Conservation (phyloP, 257 asterid genomes). For the Salvia hispanica region DNA sequence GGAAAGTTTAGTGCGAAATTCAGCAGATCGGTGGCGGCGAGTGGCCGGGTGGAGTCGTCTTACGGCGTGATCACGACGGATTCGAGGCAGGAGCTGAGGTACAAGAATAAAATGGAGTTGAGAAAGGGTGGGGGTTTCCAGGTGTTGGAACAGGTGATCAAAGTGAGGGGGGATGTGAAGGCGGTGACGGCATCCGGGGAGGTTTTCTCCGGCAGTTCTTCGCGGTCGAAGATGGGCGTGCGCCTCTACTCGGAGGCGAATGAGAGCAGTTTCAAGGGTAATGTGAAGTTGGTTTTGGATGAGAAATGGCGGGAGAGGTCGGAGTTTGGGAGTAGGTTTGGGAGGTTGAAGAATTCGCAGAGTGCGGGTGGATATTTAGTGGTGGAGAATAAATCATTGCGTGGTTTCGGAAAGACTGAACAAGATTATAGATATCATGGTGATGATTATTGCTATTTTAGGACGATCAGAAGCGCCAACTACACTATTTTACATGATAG, state of each 20-base stretch:
- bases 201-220: conserved; percentile 29
- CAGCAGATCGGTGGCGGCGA: conserved; percentile 39
- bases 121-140: conserved; percentile 50
- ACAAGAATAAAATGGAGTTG: conserved; percentile 47
- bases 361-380: conserved; percentile 45
- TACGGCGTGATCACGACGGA: conserved; percentile 41
- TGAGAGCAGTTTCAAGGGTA: conserved; percentile 30
- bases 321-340: conserved; percentile 20
- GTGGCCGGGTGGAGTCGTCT: conserved; percentile 61
- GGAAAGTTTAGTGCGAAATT: conserved; percentile 38
- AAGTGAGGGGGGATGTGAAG: conserved; percentile 36
- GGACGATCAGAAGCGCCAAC: conserved; percentile 62
- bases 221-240: conserved; percentile 41
- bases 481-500: conserved; percentile 54
- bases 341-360: conserved; percentile 49
- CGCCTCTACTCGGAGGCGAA: conserved; percentile 34
- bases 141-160: conserved; percentile 46
- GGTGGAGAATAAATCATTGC: conserved; percentile 39
- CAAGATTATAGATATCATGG: conserved; percentile 45
- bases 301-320: conserved; percentile 43
- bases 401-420: conserved; percentile 52
- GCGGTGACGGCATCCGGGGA: conserved; percentile 25
- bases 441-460: conserved; percentile 48
- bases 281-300: conserved; percentile 45
- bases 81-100: conserved; percentile 41